Evolutionary conservation across 345 rosid genomes (phyloP), one percentile per base, ranked within the genome.

Genomic region (Leavenworthia alabamica): DNA sequence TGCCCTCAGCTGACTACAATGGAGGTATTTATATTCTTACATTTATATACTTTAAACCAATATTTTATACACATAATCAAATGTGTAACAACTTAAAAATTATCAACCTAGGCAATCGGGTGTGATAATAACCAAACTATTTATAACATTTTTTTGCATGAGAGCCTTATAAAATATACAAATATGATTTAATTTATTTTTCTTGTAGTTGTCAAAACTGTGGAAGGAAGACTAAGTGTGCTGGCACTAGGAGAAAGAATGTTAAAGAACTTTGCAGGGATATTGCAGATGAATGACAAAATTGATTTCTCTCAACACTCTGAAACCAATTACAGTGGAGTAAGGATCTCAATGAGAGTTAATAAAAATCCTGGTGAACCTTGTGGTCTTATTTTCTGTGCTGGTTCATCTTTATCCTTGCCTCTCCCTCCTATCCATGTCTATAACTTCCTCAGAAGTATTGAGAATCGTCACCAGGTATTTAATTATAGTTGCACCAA

Each of bases 401-500:
- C 90, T 7, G 84, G 92, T 44, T 78, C 86, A 62, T 83, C 96
- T 45, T 75, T 92, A 2, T 82, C 81, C 84, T 84, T 92, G 67
- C 89, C 98, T 8, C 44, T 80, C 27, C 70, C 75, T 4, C 81
- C 72, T 32, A 40, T 66, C 20, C 19, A 26, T 6, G 77, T 86
- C 60, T 86, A 86, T 35, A 16, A 40, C 54, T 80, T 80, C 73
- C 71, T 92, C 60, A 67, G n/a, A 24, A 74, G 78, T 42, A 64
- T 74, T n/a, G 73, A 77, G 7, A 50, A 53, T 8, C 73, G 96
- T 48, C 35, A 17, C 62, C 78, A 84, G 85, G 96, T 88, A 60
- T 14, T 8, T 13, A 37, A n/a, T 4, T 4, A 23, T 23, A 23
- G 11, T 41, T 49, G 20, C 16, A 29, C 58, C 59, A 20, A 41